Base-by-base conservation (phyloP, 768 basidiomycete species). In the Lactifluus piperatus region DNA sequence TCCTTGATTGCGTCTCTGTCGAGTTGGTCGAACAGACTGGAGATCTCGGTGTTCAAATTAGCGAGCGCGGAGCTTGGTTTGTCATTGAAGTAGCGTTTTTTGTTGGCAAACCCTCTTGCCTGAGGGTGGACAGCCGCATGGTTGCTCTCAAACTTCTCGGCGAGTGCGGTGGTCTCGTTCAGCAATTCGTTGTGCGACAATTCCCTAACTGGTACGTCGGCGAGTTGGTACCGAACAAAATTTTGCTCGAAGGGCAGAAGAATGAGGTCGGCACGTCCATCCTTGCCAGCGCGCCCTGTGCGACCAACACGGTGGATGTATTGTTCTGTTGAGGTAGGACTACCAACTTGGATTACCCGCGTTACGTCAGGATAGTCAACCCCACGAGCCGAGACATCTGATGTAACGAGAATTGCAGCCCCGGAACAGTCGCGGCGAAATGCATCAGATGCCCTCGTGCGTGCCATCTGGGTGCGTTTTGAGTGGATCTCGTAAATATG, bases 331-430 rank as follows among this genome's bases (percentile, higher is more conserved):
- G 72, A 76, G 6, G 73, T 69, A 2, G 95, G 94, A 7, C 88
- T 76, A 51, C 95, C 94, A 51, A 99, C 76, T 70, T 97, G 97
- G 63, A 98, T 87, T 61, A 94, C 88, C 39, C 93, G 84, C 0
- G 90, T 91, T 22, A 94, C 88, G 20, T 81, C 83, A 8, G 91
- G 91, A 69, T 94, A 95, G 70, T 95, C 91, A 46, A 94, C 81
- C 16, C 91, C 91, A 57, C 91, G 82, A 22, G 91, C 91, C 29
- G 90, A 93, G 5, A 95, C 84, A 64, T 95, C 93, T 1, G 91
- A 93, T 4, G 85, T 88, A 64, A 97, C 76, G 52, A 95, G 80
- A 30, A 97, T 74, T 2, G 81, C 75, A 0, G 84, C 79, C 5
- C 76, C 76, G 2, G 72, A 68, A 18, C 63, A 76, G 62, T 86